These are phyloP conservation scores for Reutealis trisperma DNA, from an alignment of 345 rosid species.

Conservation along the genomic window DNA sequence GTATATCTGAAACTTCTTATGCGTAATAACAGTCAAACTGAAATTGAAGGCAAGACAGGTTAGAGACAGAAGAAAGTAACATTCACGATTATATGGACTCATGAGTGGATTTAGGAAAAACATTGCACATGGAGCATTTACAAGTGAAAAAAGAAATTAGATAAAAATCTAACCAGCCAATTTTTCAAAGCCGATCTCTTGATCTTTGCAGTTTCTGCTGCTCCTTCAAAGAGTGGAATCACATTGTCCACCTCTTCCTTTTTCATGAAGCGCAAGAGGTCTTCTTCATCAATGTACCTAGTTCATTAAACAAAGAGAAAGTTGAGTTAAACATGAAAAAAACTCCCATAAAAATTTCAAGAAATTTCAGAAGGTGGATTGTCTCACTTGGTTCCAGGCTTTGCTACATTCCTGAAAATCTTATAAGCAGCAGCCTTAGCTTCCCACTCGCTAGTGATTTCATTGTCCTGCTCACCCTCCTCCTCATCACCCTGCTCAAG, in stretches of 20 bases:
- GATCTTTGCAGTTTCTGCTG: constrained; percentile 54
- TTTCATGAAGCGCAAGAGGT: constrained; percentile 63
- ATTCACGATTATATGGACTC: not conserved
- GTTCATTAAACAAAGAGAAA: constrained; percentile 10
- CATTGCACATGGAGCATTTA: not conserved
- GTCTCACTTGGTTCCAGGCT: constrained; percentile 53
- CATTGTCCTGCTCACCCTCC: constrained; percentile 43
- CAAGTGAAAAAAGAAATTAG: not conserved
- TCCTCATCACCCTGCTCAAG: constrained; percentile 51
- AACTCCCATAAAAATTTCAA: constrained; percentile 4
- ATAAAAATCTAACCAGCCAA: constrained; percentile 61
- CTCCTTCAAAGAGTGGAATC: constrained; percentile 57
- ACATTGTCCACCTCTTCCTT: constrained; percentile 53
- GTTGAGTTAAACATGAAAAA: not conserved
- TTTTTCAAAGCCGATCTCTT: constrained; percentile 57
- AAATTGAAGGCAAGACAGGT: not conserved
- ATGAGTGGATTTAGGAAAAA: not conserved
- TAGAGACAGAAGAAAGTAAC: too few species aligned
- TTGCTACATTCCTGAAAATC: constrained; percentile 65
- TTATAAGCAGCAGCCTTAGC: constrained; percentile 64
- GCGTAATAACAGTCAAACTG: not conserved
- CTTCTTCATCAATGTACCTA: constrained; percentile 69
- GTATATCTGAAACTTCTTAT: not conserved
- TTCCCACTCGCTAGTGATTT: constrained; percentile 71
- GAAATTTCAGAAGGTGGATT: not conserved